A percentile compares a stretch with the other conserved stretches of the same genome.
phyloP scores from a whole-genome alignment of 2,329 filamentous ascomycete species.

The Arthrocladium fulminans region DNA sequence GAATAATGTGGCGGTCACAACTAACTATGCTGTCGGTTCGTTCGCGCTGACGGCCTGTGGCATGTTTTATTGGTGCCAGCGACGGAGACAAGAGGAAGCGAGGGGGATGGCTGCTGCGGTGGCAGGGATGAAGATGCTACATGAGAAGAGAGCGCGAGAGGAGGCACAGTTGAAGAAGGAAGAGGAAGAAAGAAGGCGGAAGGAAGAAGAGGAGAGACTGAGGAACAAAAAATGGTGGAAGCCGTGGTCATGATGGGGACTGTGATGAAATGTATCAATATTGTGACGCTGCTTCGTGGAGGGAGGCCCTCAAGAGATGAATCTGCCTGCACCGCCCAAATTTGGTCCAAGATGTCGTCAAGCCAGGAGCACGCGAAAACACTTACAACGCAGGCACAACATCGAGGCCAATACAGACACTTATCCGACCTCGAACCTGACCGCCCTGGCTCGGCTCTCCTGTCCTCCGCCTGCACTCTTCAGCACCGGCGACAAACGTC shows the following conservation, averaged over 20 bases:
- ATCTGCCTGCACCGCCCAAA: background rate
- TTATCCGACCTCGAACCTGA: constrained; percentile 22
- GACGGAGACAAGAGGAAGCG: constrained; percentile 62
- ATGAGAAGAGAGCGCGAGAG: constrained; percentile 52
- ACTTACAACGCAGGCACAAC: background rate
- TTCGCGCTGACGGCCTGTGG: constrained; percentile 62
- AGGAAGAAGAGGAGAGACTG: constrained; percentile 1
- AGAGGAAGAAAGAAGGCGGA: constrained; percentile 27
- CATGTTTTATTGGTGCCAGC: constrained; percentile 79
- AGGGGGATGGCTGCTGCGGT: constrained; percentile 77
- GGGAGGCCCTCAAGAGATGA: background rate
- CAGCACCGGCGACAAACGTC: background rate
- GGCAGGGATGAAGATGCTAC: constrained; percentile 68
- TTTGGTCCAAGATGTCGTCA: background rate
- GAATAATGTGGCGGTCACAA: constrained; percentile 24
- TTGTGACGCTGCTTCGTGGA: background rate
- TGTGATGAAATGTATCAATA: background rate
- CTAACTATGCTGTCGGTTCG: constrained; percentile 76
- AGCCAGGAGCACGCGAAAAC: background rate
- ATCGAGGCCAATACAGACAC: constrained; percentile 25
- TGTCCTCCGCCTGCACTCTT: background rate
- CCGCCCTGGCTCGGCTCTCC: background rate
- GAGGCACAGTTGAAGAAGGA: constrained; percentile 33
- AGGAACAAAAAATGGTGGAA: constrained; percentile 39
- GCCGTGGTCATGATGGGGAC: constrained; percentile 32